Evolutionary conservation across 768 basidiomycete species (phyloP).

Genomic region (Agaricus blazei): DNA sequence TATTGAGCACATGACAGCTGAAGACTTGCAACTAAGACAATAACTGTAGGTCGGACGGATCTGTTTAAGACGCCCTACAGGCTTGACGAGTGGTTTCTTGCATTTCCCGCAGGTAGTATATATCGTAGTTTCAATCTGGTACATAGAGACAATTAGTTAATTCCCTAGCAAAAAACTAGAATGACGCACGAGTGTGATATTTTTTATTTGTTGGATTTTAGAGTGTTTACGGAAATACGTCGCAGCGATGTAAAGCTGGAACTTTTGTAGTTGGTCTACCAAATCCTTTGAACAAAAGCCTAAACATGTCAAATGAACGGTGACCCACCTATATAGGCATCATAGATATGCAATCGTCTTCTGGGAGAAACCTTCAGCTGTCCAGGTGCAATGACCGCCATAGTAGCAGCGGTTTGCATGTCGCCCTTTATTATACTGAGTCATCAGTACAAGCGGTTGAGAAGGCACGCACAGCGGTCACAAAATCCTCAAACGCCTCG

Average conservation of each 20-base stretch:
- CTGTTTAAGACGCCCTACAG: slow-evolving; percentile 23
- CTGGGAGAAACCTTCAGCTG: slow-evolving; percentile 47
- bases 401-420: slow-evolving; percentile 74
- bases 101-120: slow-evolving; percentile 69
- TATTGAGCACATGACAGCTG: slow-evolving; percentile 55
- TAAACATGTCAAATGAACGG: too few species aligned
- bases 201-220: slow-evolving; percentile 43
- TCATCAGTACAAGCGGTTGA: background rate
- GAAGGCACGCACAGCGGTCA: slow-evolving; percentile 44
- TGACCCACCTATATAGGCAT: slow-evolving; percentile 66
- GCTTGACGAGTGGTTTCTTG: slow-evolving; percentile 51
- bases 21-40: slow-evolving; percentile 51
- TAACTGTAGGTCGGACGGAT: slow-evolving; percentile 34
- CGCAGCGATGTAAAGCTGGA: slow-evolving; percentile 59
- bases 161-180: background rate
- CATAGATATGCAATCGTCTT: slow-evolving; percentile 50
- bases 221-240: slow-evolving; percentile 74
- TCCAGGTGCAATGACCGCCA: slow-evolving; percentile 53
- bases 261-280: slow-evolving; percentile 58
- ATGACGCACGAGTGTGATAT: slow-evolving; percentile 44
- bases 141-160: background rate
- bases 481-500: slow-evolving; percentile 54
- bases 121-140: slow-evolving; percentile 69
- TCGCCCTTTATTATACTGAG: slow-evolving; percentile 50
- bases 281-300: background rate